Evolutionary conservation across 2,329 filamentous ascomycete species (phyloP), one percentile per base, ranked within the genome.

Genomic region (Gaeumannomyces sp.): DNA sequence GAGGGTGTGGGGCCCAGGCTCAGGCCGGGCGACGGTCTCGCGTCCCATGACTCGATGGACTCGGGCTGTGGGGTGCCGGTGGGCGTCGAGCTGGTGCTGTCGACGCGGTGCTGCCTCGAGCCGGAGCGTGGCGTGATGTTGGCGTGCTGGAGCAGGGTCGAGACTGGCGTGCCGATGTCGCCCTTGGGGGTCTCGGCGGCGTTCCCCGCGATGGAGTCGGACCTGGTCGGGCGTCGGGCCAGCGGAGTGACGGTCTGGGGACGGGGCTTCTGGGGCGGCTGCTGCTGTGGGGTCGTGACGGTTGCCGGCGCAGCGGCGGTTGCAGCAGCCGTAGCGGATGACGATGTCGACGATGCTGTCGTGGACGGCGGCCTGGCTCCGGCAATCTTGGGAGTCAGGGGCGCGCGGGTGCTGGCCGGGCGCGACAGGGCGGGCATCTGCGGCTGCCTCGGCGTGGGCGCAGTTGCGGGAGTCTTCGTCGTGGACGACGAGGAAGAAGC

Each of bases 91-190:
- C 81, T 84, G 31, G 83, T 77, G 74, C 89, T 92, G 73, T 91
- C 87, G 65, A 88, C 84, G 69, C 92, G 87, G 70, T 81, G 87
- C 73, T 87, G 91, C 67, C 93, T 84, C 61, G 87, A 81, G 11
- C 89, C 89, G 11, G 92, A 92, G 69, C 93, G 86, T 62, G 92
- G 91, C 4, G 93, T 96, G 73, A 93, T 79, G 74, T 91, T 93
- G 74, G 78, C 83, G 25, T 64, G 33, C 75, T 76, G 86, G 59
- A 92, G 77, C 70, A 85, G 85, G 62, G 83, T 72, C 62, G 82
- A 79, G 35, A 81, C 78, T 11, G 86, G 80, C 59, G 83, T 82
- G 59, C 81, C 75, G 68, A 80, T 72, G 66, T 85, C 82, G 62
- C 89, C 85, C 66, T 73, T 53, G 28, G 28, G 61, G 27, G 11